Base-by-base conservation (phyloP, 2,329 filamentous ascomycete species). In the Sclerotinia sclerotiorum region DNA sequence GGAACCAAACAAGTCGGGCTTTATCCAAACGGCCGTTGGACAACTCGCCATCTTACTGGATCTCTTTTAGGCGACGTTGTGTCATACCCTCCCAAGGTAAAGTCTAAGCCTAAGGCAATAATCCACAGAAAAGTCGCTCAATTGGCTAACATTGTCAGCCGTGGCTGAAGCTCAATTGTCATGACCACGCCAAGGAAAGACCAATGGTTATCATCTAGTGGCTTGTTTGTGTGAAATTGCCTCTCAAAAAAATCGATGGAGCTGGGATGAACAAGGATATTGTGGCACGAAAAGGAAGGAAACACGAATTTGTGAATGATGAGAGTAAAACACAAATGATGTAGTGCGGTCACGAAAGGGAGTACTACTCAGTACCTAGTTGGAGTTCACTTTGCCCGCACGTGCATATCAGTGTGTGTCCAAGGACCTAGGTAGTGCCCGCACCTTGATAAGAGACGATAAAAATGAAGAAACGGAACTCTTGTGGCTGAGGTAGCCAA, bases 131-230 rank as follows among this genome's bases (percentile, higher is more conserved):
- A 46, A 46, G 27, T 55, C n/a, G 42, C 46, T 54, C 49, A n/a
- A 68, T 68, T 55, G 57, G 65, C 49, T 46, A 54, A 29, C 21
- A 39, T 55, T 48, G 57, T 63, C 65, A 68, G 57, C 57, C 57
- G 56, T 67, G 65, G 65, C 65, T 52, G 46, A 54, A 24, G 17
- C 32, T 62, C 48, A 52, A 46, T 62, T 67, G 48, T 56, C 24
- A 24, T 49, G 42, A 58, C 63, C 46, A n/a, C 52, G 24, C 52
- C 27, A 56, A 49, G n/a, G 17, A 57, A 57, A 46, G n/a, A 24
- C 32, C 42, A 24, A n/a, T n/a, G 27, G 24, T 42, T 44, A 15
- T 27, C 27, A 46, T 35, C 44, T 29, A 61, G 46, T 48, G 58
- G 58, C 13, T 19, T 7, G 17, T 48, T 24, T 39, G 46, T 51